A percentile compares a stretch with the other conserved stretches of the same genome.
Evolutionary conservation across 768 basidiomycete species (phyloP).

Genomic region (Mycena vulgaris): DNA sequence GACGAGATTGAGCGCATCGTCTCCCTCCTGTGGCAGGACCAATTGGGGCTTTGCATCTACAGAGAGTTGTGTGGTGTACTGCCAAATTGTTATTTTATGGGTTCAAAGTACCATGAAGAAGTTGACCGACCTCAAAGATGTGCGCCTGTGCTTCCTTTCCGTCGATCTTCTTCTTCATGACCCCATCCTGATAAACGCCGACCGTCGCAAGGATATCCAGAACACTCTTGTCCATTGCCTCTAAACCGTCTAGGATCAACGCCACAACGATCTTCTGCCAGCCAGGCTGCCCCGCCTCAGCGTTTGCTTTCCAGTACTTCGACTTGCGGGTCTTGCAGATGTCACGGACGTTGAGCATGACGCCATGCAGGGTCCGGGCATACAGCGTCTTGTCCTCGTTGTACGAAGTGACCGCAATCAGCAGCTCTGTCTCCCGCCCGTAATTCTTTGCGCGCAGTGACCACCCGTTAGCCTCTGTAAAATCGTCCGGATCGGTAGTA

Average conservation of each 20-base stretch:
- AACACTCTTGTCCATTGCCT: conserved; percentile 95
- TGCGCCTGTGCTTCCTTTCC: conserved; percentile 92
- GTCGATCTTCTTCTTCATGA: conserved; percentile 94
- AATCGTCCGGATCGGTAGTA: conserved; percentile 93
- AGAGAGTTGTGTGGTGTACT: conserved; percentile 97
- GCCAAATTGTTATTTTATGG: conserved; percentile 16
- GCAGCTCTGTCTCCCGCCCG: conserved; percentile 90
- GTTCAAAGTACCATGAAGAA: background rate
- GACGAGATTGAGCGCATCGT: conserved; percentile 92
- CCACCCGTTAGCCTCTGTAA: conserved; percentile 76
- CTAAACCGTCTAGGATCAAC: conserved; percentile 92
- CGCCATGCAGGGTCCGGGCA: conserved; percentile 91
- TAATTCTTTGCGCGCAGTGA: conserved; percentile 88
- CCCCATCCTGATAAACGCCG: conserved; percentile 93
- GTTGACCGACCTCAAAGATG: conserved; percentile 85
- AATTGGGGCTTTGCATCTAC: conserved; percentile 92
- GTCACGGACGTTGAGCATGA: conserved; percentile 97
- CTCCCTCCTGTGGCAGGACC: conserved; percentile 86
- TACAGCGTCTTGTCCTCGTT: conserved; percentile 93
- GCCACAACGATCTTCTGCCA: conserved; percentile 97
- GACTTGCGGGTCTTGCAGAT: conserved; percentile 96
- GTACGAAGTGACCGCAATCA: conserved; percentile 95
- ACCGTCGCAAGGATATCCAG: conserved; percentile 90
- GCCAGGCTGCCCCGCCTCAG: conserved; percentile 85
- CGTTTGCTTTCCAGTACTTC: conserved; percentile 88